phyloP scores from a whole-genome alignment of 2,329 filamentous ascomycete genomes.

The Neoscytalidium dimidiatum region DNA sequence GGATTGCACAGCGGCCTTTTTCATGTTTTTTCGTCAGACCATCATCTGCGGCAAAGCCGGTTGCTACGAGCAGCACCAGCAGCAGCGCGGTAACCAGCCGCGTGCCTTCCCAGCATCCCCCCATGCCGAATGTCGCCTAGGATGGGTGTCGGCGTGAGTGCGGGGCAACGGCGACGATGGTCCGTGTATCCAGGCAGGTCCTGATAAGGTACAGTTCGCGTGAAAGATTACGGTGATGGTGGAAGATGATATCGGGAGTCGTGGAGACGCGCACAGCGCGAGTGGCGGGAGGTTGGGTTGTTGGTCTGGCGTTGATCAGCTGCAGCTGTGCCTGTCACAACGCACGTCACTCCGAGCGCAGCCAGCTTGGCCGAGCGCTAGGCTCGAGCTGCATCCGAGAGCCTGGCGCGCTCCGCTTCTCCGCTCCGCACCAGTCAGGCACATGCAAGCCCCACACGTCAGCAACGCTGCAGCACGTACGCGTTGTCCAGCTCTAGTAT shows the following conservation, averaged over 20 bases:
- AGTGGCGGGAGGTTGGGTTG: slow-evolving; percentile 6
- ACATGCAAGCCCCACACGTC: slow-evolving; percentile 10
- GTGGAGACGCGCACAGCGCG: background rate
- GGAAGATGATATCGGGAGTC: background rate
- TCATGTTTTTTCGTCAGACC: slow-evolving; percentile 66
- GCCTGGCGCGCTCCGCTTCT: background rate
- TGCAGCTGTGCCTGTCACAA: slow-evolving; percentile 2
- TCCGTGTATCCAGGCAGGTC: background rate
- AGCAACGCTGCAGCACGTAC: background rate
- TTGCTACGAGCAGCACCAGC: slow-evolving; percentile 2
- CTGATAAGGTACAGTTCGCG: too few relatives aligned
- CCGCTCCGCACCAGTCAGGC: background rate
- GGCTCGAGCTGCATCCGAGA: background rate
- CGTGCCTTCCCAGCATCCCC: slow-evolving; percentile 18
- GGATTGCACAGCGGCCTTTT: slow-evolving; percentile 83
- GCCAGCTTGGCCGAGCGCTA: slow-evolving; percentile 1
- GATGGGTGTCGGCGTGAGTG: background rate
- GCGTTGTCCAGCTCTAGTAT: too few relatives aligned
- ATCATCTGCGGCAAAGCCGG: slow-evolving; percentile 19
- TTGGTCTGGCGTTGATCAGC: slow-evolving; percentile 7
- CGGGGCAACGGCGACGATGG: background rate
- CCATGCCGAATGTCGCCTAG: slow-evolving; percentile 14
- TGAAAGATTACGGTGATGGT: too few relatives aligned
- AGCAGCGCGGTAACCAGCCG: slow-evolving; percentile 18
- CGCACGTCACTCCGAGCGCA: slow-evolving; percentile 5